Evolutionary conservation across 2,329 filamentous ascomycete genomes (phyloP).

Genomic region (Diaporthe citri): DNA sequence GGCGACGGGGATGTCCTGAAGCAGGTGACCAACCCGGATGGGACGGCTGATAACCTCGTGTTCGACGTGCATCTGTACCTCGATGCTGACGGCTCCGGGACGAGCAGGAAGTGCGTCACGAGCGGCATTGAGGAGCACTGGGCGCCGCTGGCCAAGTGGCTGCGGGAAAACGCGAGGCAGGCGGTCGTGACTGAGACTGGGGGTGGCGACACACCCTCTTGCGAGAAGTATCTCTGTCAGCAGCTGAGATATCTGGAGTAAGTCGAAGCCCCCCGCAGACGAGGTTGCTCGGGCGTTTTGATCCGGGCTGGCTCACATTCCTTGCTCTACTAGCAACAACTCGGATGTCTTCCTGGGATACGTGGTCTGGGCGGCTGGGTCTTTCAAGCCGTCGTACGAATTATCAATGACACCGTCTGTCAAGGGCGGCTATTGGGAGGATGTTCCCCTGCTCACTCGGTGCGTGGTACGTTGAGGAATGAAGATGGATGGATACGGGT

Average conservation of each 20-base stretch:
- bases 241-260: conserved; percentile 48
- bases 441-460: conserved; percentile 3
- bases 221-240: conserved; percentile 48
- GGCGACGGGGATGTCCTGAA: conserved; percentile 61
- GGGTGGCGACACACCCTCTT: conserved; percentile 50
- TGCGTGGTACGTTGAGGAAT: conserved; percentile 11
- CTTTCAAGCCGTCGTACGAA: conserved; percentile 16
- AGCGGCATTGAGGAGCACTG: conserved; percentile 54
- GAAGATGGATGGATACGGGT: neutral
- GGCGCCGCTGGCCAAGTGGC: conserved; percentile 50
- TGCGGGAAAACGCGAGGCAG: conserved; percentile 49
- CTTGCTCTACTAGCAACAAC: neutral
- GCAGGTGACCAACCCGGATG: conserved; percentile 68
- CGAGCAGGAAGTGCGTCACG: conserved; percentile 62
- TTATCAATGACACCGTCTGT: conserved; percentile 7
- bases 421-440: neutral
- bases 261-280: neutral
- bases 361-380: conserved; percentile 15
- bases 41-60: conserved; percentile 65
- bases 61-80: conserved; percentile 73
- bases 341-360: conserved; percentile 27
- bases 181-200: conserved; percentile 54
- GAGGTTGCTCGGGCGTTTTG: too few relatives aligned
- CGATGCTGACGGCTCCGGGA: conserved; percentile 69
- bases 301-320: neutral